Base-by-base conservation (phyloP, 495 filamentous ascomycete genomes). In the Annulohypoxylon nitens region DNA sequence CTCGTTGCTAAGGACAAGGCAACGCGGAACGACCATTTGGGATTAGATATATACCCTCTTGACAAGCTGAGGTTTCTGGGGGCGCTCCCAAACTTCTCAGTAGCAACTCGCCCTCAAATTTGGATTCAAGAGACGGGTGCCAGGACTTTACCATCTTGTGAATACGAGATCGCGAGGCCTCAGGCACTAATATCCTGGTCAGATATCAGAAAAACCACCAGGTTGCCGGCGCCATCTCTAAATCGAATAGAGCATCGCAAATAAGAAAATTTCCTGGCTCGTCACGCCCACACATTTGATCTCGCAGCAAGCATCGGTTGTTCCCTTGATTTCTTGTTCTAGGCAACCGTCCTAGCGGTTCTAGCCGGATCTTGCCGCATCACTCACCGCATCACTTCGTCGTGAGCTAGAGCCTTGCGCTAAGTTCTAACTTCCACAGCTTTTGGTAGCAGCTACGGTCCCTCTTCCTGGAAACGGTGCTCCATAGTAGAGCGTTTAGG, bases 101-200 rank as follows among this genome's bases (percentile, higher is more conserved):
- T 41, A n/a, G 39, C 37, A 39, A n/a, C 53, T 37, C 39, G 59
- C n/a, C 10, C 55, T 64, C 20, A 64, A 11, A 25, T 39, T 45
- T 33, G 41, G 18, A 23, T 37, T 67, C n/a, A 64, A 60, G 45
- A 59, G 25, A 61, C 48, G 61, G 30, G 37, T 23, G 43, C 11
- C 12, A 58, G 64, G 18, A 57, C 18, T 61, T 39, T 20, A 43
- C 51, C 36, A 14, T 59, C 30, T 61, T 48, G 59, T 58, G 61
- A 70, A 58, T 67, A 51, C 67, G 53, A 68, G 64, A 70, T 53
- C 20, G 59, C 47, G 43, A 67, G 58, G 54, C 33, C 18, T 57
- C 53, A 12, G 60, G 18, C 16, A 75, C 60, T 75, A 71, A 75
- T 16, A 64, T 7, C 37, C 2, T 45, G 25, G 53, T 37, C 36